Evolutionary conservation across 179 eudicot genomes (phyloP), one percentile per base, ranked within the genome.

Genomic region (Monotropa hypopitys): DNA sequence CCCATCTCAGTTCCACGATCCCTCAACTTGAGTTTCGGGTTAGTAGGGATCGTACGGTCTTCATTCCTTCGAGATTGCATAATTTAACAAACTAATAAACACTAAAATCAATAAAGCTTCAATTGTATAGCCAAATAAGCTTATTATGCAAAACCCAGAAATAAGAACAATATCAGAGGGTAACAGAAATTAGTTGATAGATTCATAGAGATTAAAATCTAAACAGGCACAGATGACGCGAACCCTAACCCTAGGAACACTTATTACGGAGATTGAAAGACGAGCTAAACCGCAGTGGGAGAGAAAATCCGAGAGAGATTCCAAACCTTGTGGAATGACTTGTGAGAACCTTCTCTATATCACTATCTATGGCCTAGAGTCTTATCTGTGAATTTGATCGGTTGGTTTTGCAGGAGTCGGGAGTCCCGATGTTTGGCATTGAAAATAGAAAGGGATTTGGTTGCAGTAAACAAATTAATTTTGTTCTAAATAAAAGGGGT

Each of bases 1-100:
- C 49, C 78, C 23, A 76, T 33, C 50, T 74, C 85, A 33, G 8
- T 45, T 43, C 33, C 63, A 32, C 79, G 79, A 42, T 75, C 81
- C 50, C 83, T 73, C 11, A 81, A 43, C 62, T 69, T 75, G n/a
- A 53, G 56, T 21, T 28, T 20, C 7, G 81, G 51, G 26, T 72
- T 61, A 45, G 86, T 53, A 62, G 78, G 83, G 53, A 53, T 21
- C 56, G 32, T 47, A 56, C 49, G 69, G 40, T 76, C 81, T 43
- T 82, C 81, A 38, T 62, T 73, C 67, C 83, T 80, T 79, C 85
- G 75, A 40, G 82, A 69, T 76, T 72, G 73, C 80, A 81, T 81
- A 65, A 30, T 42, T 76, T 23, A 33, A 20, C 61, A 5, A 47
- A 46, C 61, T 70, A 62, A 51, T 9, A 18, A 32, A 51, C 28